Evolutionary conservation across 768 basidiomycete species (phyloP), one percentile per base, ranked within the genome.

Genomic region (Amanita fuliginea): DNA sequence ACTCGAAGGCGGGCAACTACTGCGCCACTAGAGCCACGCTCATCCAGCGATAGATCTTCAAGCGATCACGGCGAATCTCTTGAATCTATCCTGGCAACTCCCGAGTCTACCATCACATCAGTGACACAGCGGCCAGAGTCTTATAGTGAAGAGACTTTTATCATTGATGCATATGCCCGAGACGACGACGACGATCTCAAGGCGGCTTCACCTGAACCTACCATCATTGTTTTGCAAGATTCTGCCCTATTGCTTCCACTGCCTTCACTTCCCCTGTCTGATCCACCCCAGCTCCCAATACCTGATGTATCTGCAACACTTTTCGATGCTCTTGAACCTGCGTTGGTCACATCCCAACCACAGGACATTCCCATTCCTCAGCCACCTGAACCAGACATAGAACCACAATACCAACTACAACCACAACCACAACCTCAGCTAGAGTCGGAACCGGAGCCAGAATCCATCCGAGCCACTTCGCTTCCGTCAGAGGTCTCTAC

Each of bases 161-260:
- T 95, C 53, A 90, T 85, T 59, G 92, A 94, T 56, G 77, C 89
- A 9, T 95, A 97, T 59, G 78, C 68, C 18, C 63, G 70, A 36
- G 81, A 80, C 6, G 76, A 81, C 5, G 49, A 50, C 30, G 76
- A 79, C 8, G 64, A 64, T 18, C 24, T 45, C 16, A 55, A 61
- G 18, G 30, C 64, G 28, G 56, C 50, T 40, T 40, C 50, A 16
- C 43, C 50, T 6, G 50, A 51, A 16, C 2, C 42, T 21, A 2
- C 24, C 13, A 44, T 26, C 34, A 18, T 37, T 36, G 50, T 45
- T n/a, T 45, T 51, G 30, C 43, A 26, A 7, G 35, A 46, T 16
- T 45, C 51, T 6, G 7, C 14, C 16, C 1, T 45, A 16, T 34
- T 42, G 18, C 32, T 10, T 32, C 40, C 42, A 10, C 13, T 11